Conservation (phyloP, 192 early-diverging fungal species). For the Pilaira anomala region DNA sequence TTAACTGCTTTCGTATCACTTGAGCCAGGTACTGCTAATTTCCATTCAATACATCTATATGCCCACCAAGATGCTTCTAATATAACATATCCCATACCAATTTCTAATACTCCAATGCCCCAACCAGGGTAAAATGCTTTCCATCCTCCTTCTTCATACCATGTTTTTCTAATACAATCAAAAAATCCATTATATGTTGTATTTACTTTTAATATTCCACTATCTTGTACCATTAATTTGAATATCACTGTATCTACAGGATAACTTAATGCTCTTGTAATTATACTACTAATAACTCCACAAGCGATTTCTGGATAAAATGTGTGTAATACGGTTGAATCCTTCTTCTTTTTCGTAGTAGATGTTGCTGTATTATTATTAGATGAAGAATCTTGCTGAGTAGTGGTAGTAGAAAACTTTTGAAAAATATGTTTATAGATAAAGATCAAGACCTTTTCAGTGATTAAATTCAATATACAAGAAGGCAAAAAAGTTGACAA, state of each 20-base stretch:
- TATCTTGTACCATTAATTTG: slow-evolving; percentile 44
- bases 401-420: background rate
- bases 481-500: slow-evolving; percentile 31
- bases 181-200: slow-evolving; percentile 40
- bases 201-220: slow-evolving; percentile 34
- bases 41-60: slow-evolving; percentile 15
- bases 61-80: slow-evolving; percentile 41
- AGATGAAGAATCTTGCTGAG: too few species aligned
- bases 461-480: slow-evolving; percentile 22
- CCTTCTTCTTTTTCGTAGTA: background rate
- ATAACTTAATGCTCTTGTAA: slow-evolving; percentile 42
- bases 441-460: slow-evolving; percentile 25
- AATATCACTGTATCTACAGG: slow-evolving; percentile 48
- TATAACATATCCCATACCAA: slow-evolving; percentile 40
- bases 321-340: slow-evolving; percentile 33
- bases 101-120: slow-evolving; percentile 37
- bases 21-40: background rate
- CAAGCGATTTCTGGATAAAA: slow-evolving; percentile 53
- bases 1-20: slow-evolving; percentile 7
- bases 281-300: slow-evolving; percentile 44
- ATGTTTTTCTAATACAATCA: slow-evolving; percentile 35
- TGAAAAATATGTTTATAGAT: slow-evolving; percentile 21
- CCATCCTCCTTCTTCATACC: slow-evolving; percentile 31
- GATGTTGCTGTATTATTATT: background rate
- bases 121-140: slow-evolving; percentile 33